Evolutionary conservation across 495 filamentous ascomycete genomes (phyloP).

Genomic region (Daldinia concentrica): DNA sequence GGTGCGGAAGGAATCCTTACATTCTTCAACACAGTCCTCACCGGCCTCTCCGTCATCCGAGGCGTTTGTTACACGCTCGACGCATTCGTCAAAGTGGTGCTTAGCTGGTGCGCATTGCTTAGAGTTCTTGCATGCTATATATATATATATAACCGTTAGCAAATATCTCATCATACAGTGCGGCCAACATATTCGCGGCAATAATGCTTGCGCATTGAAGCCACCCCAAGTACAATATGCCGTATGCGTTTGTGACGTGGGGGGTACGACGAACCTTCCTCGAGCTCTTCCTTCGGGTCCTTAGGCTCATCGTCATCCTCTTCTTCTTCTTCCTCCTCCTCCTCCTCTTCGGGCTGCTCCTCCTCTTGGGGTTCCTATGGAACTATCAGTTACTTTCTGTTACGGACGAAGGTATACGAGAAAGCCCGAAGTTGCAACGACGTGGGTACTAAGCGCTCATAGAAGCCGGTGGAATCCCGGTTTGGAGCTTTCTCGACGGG

Average conservation of each 20-base stretch:
- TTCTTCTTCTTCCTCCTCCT: constrained; percentile 74
- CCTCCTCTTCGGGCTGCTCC: constrained; percentile 51
- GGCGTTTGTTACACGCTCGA: constrained; percentile 86
- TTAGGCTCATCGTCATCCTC: constrained; percentile 90
- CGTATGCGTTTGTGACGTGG: background rate
- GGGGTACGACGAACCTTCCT: constrained; percentile 72
- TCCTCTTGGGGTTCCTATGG: constrained; percentile 59
- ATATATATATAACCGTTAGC: constrained; percentile 55
- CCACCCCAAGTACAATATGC: constrained; percentile 50
- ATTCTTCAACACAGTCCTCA: constrained; percentile 99
- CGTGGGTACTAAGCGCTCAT: constrained; percentile 66
- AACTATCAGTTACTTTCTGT: constrained; percentile 20
- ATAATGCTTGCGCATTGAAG: constrained; percentile 5
- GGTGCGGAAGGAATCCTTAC: constrained; percentile 69
- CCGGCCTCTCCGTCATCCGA: constrained; percentile 67
- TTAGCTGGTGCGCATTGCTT: constrained; percentile 85
- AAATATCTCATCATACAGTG: constrained; percentile 6
- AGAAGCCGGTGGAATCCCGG: constrained; percentile 61
- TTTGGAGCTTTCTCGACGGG: constrained; percentile 67
- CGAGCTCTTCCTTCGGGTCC: constrained; percentile 87
- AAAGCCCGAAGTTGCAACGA: constrained; percentile 55
- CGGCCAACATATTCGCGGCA: background rate
- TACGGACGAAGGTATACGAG: constrained; percentile 51
- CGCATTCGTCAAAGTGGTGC: constrained; percentile 98
- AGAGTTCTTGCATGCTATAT: constrained; percentile 84